These are phyloP conservation scores for Protostelium mycophagum DNA, from an alignment of 78 protist species.

Conservation along the genomic window DNA sequence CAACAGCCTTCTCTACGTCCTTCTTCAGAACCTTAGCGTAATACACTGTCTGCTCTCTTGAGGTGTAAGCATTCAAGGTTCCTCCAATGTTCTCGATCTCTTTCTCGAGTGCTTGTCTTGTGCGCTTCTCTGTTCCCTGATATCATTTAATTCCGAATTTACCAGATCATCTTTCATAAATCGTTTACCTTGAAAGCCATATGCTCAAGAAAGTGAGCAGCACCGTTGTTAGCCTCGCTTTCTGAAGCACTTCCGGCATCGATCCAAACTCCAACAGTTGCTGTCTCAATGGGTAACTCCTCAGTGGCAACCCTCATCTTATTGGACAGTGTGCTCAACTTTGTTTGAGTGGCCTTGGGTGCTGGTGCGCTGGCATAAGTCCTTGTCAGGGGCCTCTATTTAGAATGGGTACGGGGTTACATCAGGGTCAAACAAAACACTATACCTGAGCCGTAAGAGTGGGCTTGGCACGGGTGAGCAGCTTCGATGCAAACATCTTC, in stretches of 20 bases:
- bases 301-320: conserved; percentile 91
- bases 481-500: not conserved
- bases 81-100: conserved; percentile 95
- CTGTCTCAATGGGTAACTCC: conserved; percentile 69
- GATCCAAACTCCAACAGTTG: conserved; percentile 90
- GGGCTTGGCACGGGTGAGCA: not conserved
- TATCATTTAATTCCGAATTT: not conserved
- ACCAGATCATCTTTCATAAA: not conserved
- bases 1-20: conserved; percentile 75
- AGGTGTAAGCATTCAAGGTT: conserved; percentile 94
- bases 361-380: not conserved
- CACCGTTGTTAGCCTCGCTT: conserved; percentile 91
- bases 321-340: conserved; percentile 73
- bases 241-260: conserved; percentile 93
- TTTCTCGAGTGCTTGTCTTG: conserved; percentile 67
- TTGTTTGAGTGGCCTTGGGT: conserved; percentile 22
- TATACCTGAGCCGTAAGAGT: not conserved
- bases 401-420: too few species aligned
- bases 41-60: conserved; percentile 88
- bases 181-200: conserved; percentile 78
- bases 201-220: conserved; percentile 98
- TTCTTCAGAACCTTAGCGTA: conserved; percentile 75
- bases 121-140: conserved; percentile 75
- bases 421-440: not conserved
- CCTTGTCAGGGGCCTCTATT: not conserved